Evolutionary conservation across 306 rosid genomes (phyloP).

Genomic region (Astragalus glycyphyllos): DNA sequence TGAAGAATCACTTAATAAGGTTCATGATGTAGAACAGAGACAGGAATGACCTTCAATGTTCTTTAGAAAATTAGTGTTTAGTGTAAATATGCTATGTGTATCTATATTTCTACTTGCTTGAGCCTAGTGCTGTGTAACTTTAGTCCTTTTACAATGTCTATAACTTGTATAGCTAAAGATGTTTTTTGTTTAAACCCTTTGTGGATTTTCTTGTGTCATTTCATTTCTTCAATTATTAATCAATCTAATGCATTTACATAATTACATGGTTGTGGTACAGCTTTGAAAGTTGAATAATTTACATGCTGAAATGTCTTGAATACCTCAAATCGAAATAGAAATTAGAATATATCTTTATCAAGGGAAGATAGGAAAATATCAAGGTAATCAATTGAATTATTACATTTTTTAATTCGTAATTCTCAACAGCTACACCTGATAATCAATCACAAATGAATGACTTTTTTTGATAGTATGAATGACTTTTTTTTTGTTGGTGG

Average conservation of each 20-base stretch:
- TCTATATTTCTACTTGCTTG: conserved; percentile 40
- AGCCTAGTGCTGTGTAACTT: conserved; percentile 6
- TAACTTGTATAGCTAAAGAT: conserved; percentile 41
- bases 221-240: conserved; percentile 32
- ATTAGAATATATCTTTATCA: no score
- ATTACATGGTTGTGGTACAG: not conserved
- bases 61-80: not conserved
- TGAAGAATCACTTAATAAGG: conserved; percentile 79
- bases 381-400: no score
- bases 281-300: conserved; percentile 17
- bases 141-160: conserved; percentile 26
- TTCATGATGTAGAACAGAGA: conserved; percentile 71
- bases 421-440: no score
- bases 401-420: no score
- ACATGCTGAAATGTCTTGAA: no score
- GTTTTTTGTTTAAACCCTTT: conserved; percentile 16
- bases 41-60: conserved; percentile 39
- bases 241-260: conserved; percentile 1
- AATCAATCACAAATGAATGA: no score
- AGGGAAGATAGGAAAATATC: no score
- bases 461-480: no score
- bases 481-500: no score
- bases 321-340: no score
- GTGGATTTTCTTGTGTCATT: conserved; percentile 30
- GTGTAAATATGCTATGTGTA: conserved; percentile 37